Base-by-base conservation (phyloP, 2,329 filamentous ascomycete genomes). In the Diaporthe longicolla region DNA sequence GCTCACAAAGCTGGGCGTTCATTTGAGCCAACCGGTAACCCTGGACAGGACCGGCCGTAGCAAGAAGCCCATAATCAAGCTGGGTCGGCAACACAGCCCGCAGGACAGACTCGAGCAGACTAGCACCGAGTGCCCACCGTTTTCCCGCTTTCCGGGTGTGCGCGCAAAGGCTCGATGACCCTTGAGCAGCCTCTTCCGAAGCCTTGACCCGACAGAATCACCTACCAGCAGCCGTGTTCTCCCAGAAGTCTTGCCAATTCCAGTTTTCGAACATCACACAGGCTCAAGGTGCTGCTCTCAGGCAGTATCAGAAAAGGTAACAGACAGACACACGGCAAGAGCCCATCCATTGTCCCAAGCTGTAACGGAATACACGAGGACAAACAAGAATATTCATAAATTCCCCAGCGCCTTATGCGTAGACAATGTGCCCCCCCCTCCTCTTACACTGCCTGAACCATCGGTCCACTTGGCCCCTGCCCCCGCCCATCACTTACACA, bases 381-480 rank as follows among this genome's bases (percentile, higher is more conserved):
- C 55, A 54, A n/a, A 68, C 21, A 24, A 66, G 29, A 37, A 37
- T 37, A 66, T 35, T 37, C 17, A 66, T 65, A 10, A 19, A 68
- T 40, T 68, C 63, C 63, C 63, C 63, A 68, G 63, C 63, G 63
- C 63, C 63, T 68, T 68, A 54, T 54, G 45, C 63, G 32, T 68
- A 68, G 63, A 68, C 63, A 68, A 52, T 68, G 48, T 68, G 17
- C 13, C 19, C 45, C 19, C 45, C 19, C 19, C 19, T 32, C 63
- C 40, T 9, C 59, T 45, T 29, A 54, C 48, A 32, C 63, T 32
- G 48, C 48, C 40, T 40, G 21, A 54, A 29, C 48, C 48, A 13
- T 54, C 45, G 32, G 10, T 54, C 52, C 9, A 37, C 45, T 40
- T 40, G 13, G 24, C 29, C 21, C 17, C 37, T n/a, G 9, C 58